A percentile compares a stretch with the other conserved stretches of the same genome.
phyloP scores from a whole-genome alignment of 2,329 filamentous ascomycete species.

The Sarocladium oryzae region DNA sequence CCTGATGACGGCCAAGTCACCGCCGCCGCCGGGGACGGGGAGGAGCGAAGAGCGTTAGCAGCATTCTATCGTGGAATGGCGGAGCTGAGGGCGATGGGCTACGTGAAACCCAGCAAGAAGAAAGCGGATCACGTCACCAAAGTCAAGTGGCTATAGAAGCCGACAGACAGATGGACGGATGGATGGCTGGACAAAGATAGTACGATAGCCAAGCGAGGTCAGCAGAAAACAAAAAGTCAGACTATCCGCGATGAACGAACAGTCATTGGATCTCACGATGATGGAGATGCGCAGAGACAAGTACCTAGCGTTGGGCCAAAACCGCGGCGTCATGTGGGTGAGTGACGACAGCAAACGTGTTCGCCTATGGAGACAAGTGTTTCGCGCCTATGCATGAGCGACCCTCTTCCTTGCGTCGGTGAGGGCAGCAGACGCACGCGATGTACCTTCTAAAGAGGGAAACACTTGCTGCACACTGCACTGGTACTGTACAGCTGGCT shows the following conservation, averaged over 20 bases:
- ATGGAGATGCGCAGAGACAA: not conserved
- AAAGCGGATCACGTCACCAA: slow-evolving; percentile 91
- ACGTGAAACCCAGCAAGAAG: slow-evolving; percentile 84
- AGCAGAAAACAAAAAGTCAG: no score
- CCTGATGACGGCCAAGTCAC: slow-evolving; percentile 29
- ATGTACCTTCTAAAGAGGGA: no score
- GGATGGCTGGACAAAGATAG: no score
- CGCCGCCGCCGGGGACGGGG: slow-evolving; percentile 17
- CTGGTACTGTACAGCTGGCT: no score
- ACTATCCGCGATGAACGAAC: not conserved
- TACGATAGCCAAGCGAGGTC: no score
- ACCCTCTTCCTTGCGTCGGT: slow-evolving; percentile 9
- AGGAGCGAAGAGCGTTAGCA: slow-evolving; percentile 56
- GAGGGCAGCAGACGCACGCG: no score
- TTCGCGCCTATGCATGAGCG: slow-evolving; percentile 4
- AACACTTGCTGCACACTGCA: no score
- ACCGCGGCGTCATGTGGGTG: slow-evolving; percentile 5
- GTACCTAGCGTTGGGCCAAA: not conserved
- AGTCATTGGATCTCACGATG: slow-evolving; percentile 6
- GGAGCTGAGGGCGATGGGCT: slow-evolving; percentile 77
- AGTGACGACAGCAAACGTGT: slow-evolving; percentile 1
- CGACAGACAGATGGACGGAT: not conserved
- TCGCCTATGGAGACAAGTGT: no score
- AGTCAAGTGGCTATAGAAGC: slow-evolving; percentile 63
- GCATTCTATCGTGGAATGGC: slow-evolving; percentile 81